Evolutionary conservation across 2,329 filamentous ascomycete genomes (phyloP), one percentile per base, ranked within the genome.

Genomic region (Grosmannia penicillata): DNA sequence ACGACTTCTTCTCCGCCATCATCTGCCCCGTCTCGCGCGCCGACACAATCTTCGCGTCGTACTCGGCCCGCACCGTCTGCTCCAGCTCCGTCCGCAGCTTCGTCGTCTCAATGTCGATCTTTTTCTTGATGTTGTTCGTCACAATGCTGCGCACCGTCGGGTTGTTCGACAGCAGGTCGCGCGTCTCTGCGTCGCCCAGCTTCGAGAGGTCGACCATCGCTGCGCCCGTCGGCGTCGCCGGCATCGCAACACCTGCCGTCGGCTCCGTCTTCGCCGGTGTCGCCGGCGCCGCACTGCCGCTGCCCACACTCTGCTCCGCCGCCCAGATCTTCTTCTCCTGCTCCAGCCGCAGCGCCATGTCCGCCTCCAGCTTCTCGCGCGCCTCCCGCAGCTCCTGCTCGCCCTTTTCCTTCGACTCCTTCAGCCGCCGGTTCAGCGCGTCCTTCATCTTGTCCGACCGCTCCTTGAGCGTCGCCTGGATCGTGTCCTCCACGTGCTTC

Each of bases 1-100:
- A 73, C 38, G 72, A 73, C 55, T 83, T 84, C 62, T 87, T 87
- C 26, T 77, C 73, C 32, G 78, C 75, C 60, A 91, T 70, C 44
- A 80, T 70, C 37, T 80, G 72, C 4, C 78, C 79, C 54, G 80
- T 69, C 44, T 78, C 70, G 38, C 65, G 62, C 10, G 70, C 72
- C 36, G 66, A 63, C 11, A 52, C 48, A 18, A 72, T 58, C 56
- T 72, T 75, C 29, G 62, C 58, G 36, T 75, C 70, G 38, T 60
- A 65, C 41, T 74, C 66, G 9, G 51, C 43, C 52, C 64, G 66
- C 26, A 65, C 40, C 5, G 55, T 48, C 22, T 59, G 58, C 47
- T 75, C 67, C 5, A 61, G 55, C 47, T 75, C 72, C 1, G 68
- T 61, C 46, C 68, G 70, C 23, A 74, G 54, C 52, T 70, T 78